Percentiles rank a stretch among this genome's conserved stretches.
phyloP scores from a whole-genome alignment of 805 yeast genomes.

The Yarrowia osloensis region DNA sequence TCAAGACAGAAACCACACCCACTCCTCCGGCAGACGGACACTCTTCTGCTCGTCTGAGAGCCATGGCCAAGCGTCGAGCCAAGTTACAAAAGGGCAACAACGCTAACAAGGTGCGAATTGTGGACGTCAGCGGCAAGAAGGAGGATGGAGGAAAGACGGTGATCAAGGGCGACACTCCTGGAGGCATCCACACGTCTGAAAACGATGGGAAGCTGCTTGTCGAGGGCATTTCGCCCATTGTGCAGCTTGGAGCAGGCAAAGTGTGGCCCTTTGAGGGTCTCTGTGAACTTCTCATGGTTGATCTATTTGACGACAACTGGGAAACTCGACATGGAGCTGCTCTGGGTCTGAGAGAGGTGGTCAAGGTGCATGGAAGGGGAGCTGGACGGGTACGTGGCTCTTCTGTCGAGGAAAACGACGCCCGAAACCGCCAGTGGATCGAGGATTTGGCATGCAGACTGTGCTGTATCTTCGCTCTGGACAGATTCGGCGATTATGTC shows the following conservation, averaged over 20 bases:
- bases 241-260: slow-evolving; percentile 66
- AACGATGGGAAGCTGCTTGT: slow-evolving; percentile 82
- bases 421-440: slow-evolving; percentile 64
- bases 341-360: slow-evolving; percentile 83
- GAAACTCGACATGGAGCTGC: slow-evolving; percentile 96
- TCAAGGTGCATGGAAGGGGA: slow-evolving; percentile 76
- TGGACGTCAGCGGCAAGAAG: slow-evolving; percentile 41
- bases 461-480: slow-evolving; percentile 84
- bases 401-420: slow-evolving; percentile 60
- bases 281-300: slow-evolving; percentile 75
- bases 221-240: slow-evolving; percentile 67
- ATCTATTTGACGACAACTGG: slow-evolving; percentile 85
- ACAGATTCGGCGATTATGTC: slow-evolving; percentile 94
- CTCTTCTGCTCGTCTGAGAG: slow-evolving; percentile 67
- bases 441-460: slow-evolving; percentile 88
- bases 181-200: slow-evolving; percentile 65
- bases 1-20: slow-evolving; percentile 9
- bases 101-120: slow-evolving; percentile 44
- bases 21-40: slow-evolving; percentile 28
- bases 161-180: slow-evolving; percentile 37
- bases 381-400: slow-evolving; percentile 80
- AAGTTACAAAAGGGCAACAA: slow-evolving; percentile 50
- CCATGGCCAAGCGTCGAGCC: slow-evolving; percentile 91
- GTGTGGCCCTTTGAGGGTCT: slow-evolving; percentile 96
- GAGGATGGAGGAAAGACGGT: slow-evolving; percentile 45